Evolutionary conservation across 2,329 filamentous ascomycete genomes (phyloP).

Genomic region (Monosporascus sp.): DNA sequence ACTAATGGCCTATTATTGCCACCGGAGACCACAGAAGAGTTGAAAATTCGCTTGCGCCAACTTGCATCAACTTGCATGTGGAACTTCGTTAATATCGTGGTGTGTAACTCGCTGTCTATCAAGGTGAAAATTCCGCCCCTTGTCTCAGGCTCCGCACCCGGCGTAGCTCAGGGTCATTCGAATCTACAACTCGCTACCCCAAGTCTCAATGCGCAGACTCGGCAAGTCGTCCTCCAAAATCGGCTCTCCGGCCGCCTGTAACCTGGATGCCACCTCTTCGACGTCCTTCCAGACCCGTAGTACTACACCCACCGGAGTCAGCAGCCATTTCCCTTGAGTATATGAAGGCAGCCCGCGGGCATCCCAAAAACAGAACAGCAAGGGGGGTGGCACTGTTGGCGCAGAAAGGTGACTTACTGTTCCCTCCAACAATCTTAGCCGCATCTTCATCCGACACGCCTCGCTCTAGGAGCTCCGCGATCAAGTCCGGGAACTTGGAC

Average conservation of each 20-base stretch:
- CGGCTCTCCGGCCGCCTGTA: slow-evolving; percentile 56
- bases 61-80: no score
- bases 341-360: not conserved
- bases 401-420: slow-evolving; percentile 31
- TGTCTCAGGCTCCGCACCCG: not conserved
- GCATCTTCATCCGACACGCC: slow-evolving; percentile 73
- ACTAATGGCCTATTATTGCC: no score
- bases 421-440: slow-evolving; percentile 71
- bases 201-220: slow-evolving; percentile 3
- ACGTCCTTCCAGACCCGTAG: slow-evolving; percentile 79
- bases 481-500: slow-evolving; percentile 72
- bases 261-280: slow-evolving; percentile 62
- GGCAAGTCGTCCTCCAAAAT: slow-evolving; percentile 50
- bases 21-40: no score
- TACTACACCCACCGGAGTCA: slow-evolving; percentile 29
- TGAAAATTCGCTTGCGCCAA: no score
- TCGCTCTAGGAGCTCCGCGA: slow-evolving; percentile 67
- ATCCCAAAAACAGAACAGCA: not conserved
- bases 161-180: not conserved
- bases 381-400: not conserved
- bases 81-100: no score
- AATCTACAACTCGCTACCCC: not conserved
- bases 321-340: not conserved
- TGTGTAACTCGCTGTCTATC: no score
- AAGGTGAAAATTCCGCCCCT: not conserved